Percentiles rank a stretch among this genome's conserved stretches.
phyloP scores from a whole-genome alignment of 129 eudicot species.

The Cynara cardunculus region DNA sequence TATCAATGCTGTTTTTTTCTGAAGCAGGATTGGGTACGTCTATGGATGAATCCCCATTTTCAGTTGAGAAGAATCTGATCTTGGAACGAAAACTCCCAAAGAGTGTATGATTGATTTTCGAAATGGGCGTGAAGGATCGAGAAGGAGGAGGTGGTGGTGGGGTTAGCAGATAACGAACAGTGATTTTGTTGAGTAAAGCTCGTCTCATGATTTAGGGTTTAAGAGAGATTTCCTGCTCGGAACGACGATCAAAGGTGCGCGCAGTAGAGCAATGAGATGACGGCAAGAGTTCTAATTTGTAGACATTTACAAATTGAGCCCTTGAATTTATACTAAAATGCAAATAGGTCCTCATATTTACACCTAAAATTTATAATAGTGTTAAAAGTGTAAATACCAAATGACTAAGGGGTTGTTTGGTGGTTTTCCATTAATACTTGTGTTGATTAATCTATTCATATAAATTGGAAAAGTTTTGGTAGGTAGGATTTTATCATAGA shows the following conservation, averaged over 20 bases:
- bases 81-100: neutral
- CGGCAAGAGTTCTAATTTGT: slow-evolving; percentile 12
- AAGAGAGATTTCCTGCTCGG: slow-evolving; percentile 16
- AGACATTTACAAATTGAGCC: neutral
- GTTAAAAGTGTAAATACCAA: too few relatives aligned
- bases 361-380: too few relatives aligned
- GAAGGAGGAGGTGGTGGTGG: slow-evolving; percentile 3
- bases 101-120: neutral
- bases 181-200: slow-evolving; percentile 30
- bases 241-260: slow-evolving; percentile 2
- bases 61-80: slow-evolving; percentile 33
- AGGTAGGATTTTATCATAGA: too few relatives aligned
- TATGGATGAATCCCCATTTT: slow-evolving; percentile 23
- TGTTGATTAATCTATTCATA: too few relatives aligned
- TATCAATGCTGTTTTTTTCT: slow-evolving; percentile 7
- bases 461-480: too few relatives aligned
- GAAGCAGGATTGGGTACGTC: slow-evolving; percentile 17
- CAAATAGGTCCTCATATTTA: neutral
- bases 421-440: too few relatives aligned
- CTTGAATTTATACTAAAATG: neutral
- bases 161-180: slow-evolving; percentile 19
- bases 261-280: neutral
- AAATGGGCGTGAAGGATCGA: neutral
- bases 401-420: too few relatives aligned
- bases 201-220: slow-evolving; percentile 51